Percentiles rank a stretch among this genome's conserved stretches.
These are phyloP conservation scores for Hymenotorrendiella dingleyae DNA, from an alignment of 2,329 filamentous ascomycete species.

Conservation along the genomic window DNA sequence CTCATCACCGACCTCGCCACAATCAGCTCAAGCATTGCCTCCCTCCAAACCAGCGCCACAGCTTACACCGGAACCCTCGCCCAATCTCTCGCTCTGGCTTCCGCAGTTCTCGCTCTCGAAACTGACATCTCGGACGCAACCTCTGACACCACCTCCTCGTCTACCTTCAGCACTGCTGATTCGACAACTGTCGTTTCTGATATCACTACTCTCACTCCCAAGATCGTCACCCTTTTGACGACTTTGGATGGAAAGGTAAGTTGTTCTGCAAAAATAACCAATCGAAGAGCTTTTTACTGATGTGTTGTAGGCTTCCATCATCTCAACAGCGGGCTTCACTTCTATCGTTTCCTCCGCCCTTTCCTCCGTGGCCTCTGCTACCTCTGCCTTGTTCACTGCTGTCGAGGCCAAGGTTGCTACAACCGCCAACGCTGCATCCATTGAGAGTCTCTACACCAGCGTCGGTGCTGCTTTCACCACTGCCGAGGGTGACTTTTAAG, in stretches of 20 bases:
- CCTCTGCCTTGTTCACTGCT: neutral
- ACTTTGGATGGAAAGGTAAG: constrained; percentile 9
- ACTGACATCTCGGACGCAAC: constrained; percentile 7
- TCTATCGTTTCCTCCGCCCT: neutral
- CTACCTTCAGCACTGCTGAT: neutral
- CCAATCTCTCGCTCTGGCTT: constrained; percentile 6
- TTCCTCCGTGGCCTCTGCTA: neutral
- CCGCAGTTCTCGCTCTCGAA: constrained; percentile 8
- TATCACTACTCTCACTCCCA: constrained; percentile 5
- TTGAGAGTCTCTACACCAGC: neutral
- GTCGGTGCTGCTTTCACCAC: neutral
- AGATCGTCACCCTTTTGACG: constrained; percentile 5
- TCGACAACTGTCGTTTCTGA: neutral
- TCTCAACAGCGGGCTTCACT: neutral
- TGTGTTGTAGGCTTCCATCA: neutral
- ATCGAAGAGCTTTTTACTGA: neutral
- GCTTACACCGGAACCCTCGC: constrained; percentile 9
- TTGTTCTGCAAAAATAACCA: neutral
- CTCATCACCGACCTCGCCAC: constrained; percentile 9
- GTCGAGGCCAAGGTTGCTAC: neutral
- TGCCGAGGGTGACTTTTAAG: neutral
- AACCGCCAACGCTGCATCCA: neutral
- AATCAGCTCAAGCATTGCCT: constrained; percentile 10
- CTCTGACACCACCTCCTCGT: constrained; percentile 5
- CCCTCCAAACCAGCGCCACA: constrained; percentile 3